Conservation (phyloP, 495 filamentous ascomycete species). For the Jackrogersella multiformis region DNA sequence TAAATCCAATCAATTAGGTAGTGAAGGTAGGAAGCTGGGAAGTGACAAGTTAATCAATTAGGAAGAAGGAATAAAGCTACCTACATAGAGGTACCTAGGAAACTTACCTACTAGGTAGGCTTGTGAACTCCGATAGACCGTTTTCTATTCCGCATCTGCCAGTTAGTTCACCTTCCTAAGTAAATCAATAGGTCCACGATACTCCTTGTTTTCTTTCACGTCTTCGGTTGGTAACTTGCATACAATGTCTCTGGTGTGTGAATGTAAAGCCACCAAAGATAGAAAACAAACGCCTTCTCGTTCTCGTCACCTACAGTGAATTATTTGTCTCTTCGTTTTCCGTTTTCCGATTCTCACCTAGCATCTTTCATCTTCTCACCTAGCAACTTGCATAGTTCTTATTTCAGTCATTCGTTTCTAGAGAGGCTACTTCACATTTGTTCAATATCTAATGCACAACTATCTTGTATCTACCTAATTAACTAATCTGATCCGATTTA, state of each 20-base stretch:
- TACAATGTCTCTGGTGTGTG: constrained; percentile 35
- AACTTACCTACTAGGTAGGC: constrained; percentile 14
- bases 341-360: background rate
- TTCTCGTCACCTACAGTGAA: constrained; percentile 18
- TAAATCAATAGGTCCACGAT: constrained; percentile 39
- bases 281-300: constrained; percentile 36
- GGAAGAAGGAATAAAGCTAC: too few relatives aligned
- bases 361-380: background rate
- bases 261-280: constrained; percentile 16
- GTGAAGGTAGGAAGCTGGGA: background rate
- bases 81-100: too few relatives aligned
- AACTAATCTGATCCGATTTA: constrained; percentile 17
- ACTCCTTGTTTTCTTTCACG: constrained; percentile 24
- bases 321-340: constrained; percentile 5
- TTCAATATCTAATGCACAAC: constrained; percentile 22
- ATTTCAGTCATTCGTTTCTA: constrained; percentile 33
- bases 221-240: constrained; percentile 37
- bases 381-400: background rate
- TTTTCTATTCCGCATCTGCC: constrained; percentile 14
- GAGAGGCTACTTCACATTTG: constrained; percentile 4
- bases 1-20: constrained; percentile 2
- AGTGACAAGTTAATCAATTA: constrained; percentile 12
- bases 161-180: constrained; percentile 26
- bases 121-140: constrained; percentile 34
- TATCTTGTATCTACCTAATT: constrained; percentile 28